These are phyloP conservation scores for Pezicula neosporulosa DNA, from an alignment of 2,329 filamentous ascomycete species.

Conservation along the genomic window DNA sequence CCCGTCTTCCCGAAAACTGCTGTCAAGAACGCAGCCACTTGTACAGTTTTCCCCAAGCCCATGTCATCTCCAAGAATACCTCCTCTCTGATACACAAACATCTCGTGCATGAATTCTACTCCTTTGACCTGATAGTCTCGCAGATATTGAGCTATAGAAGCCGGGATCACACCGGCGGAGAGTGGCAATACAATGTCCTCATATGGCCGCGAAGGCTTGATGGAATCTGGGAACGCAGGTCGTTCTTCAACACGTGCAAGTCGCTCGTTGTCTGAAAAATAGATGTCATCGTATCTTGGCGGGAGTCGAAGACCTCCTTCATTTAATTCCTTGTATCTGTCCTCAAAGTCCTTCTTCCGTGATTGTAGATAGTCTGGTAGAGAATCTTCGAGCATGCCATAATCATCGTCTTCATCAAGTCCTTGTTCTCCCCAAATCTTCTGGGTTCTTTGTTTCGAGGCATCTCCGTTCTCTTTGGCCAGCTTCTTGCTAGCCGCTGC, in stretches of 20 bases:
- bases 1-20: conserved; percentile 93
- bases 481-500: conserved; percentile 15
- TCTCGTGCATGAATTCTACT: conserved; percentile 77
- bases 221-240: conserved; percentile 59
- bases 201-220: conserved; percentile 67
- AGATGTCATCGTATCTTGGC: conserved; percentile 70
- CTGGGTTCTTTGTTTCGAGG: conserved; percentile 18
- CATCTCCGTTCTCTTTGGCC: conserved; percentile 18
- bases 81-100: conserved; percentile 84
- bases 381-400: conserved; percentile 24
- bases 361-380: conserved; percentile 71
- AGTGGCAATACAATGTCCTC: conserved; percentile 71
- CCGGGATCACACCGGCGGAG: conserved; percentile 80
- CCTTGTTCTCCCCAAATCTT: conserved; percentile 20
- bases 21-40: conserved; percentile 88
- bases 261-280: conserved; percentile 69
- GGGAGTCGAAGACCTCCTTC: conserved; percentile 72
- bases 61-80: conserved; percentile 92
- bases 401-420: conserved; percentile 16
- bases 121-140: conserved; percentile 89
- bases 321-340: conserved; percentile 52
- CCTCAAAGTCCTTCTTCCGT: conserved; percentile 68
- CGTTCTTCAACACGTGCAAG: conserved; percentile 62
- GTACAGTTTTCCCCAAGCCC: conserved; percentile 95
- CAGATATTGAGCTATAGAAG: conserved; percentile 85